A percentile compares a stretch with the other conserved stretches of the same genome.
Conservation (phyloP, 345 rosid species). For the Clarkia xantiana region DNA sequence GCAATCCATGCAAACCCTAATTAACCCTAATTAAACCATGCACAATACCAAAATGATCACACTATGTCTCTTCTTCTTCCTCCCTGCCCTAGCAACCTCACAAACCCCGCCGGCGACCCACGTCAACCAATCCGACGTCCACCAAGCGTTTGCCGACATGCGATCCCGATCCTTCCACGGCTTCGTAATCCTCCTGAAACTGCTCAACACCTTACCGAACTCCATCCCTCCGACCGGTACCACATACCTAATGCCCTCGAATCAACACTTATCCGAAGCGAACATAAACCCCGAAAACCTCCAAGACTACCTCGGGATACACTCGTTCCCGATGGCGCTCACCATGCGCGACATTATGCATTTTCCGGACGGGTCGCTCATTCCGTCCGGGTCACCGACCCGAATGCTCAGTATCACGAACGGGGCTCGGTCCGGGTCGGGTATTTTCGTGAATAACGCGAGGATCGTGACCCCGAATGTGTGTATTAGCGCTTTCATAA, state of each 20-base stretch:
- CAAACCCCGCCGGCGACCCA: constrained; percentile 10
- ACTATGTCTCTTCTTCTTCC: constrained; percentile 16
- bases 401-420: constrained; percentile 18
- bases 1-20: too few species aligned
- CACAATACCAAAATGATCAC: constrained; percentile 8
- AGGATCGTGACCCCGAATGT: constrained; percentile 21
- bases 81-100: constrained; percentile 7
- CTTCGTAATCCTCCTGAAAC: constrained; percentile 29
- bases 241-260: constrained; percentile 25
- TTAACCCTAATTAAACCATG: too few species aligned
- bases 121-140: constrained; percentile 18
- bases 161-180: constrained; percentile 23
- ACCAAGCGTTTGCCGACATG: constrained; percentile 23
- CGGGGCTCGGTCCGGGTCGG: constrained; percentile 12
- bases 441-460: constrained; percentile 20
- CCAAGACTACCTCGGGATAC: constrained; percentile 21
- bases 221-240: constrained; percentile 7
- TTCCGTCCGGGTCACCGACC: constrained; percentile 16
- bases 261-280: constrained; percentile 15
- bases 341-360: constrained; percentile 15
- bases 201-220: constrained; percentile 8
- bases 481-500: constrained; percentile 15
- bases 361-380: constrained; percentile 23
- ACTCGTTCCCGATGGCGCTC: constrained; percentile 19
- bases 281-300: constrained; percentile 7